Evolutionary conservation across 2,329 filamentous ascomycete species (phyloP).

Genomic region (Trichoderma sp.): DNA sequence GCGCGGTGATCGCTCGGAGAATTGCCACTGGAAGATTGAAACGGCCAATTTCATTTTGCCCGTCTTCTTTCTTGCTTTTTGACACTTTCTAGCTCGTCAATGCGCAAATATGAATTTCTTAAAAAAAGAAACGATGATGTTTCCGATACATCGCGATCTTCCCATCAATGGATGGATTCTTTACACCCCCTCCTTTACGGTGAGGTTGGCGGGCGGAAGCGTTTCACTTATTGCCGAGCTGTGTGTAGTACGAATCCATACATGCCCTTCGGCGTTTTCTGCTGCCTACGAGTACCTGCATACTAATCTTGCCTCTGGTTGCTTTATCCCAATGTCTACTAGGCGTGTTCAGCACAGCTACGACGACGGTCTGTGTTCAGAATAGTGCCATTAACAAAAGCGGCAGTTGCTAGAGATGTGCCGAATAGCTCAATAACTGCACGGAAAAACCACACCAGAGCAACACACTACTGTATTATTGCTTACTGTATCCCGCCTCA

Average conservation of each 20-base stretch:
- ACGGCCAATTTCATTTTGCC: background rate
- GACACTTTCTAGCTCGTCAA: background rate
- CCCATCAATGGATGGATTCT: background rate
- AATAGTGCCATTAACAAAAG: background rate
- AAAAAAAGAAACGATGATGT: background rate
- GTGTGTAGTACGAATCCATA: background rate
- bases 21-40: background rate
- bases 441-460: background rate
- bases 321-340: background rate
- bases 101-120: background rate
- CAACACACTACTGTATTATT: background rate
- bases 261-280: background rate
- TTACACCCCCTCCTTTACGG: background rate
- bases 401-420: conserved; percentile 3
- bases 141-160: conserved; percentile 18
- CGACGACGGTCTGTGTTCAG: background rate
- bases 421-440: background rate
- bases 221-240: background rate
- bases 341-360: background rate
- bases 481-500: background rate
- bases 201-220: background rate
- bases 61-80: background rate
- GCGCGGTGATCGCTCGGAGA: conserved; percentile 15
- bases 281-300: background rate
- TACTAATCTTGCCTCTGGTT: background rate